These are phyloP conservation scores for Chaetomium fimeti DNA, from an alignment of 495 filamentous ascomycete species.

Conservation along the genomic window DNA sequence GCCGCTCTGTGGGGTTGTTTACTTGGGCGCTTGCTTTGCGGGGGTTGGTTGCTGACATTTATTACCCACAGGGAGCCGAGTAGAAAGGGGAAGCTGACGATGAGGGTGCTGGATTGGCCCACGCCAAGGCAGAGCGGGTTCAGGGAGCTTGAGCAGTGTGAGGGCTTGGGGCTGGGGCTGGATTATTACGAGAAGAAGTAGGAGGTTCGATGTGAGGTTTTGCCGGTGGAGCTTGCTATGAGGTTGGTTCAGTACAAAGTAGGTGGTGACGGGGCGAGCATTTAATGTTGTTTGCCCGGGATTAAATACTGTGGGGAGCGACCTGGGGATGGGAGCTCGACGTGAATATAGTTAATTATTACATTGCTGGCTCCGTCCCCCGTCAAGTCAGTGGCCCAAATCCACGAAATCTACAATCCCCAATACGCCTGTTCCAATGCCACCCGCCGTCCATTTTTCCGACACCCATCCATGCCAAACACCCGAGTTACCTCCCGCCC, in stretches of 20 bases:
- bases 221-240: not conserved
- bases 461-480: not conserved
- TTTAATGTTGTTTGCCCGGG: no score
- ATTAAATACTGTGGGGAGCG: no score
- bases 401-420: not conserved
- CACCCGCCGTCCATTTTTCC: not conserved
- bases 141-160: conserved; percentile 38
- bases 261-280: no score
- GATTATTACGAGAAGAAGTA: conserved; percentile 30
- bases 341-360: no score
- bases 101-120: conserved; percentile 42
- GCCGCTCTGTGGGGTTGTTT: no score
- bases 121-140: conserved; percentile 24
- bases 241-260: no score
- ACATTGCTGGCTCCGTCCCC: no score
- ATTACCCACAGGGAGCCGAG: conserved; percentile 21
- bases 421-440: not conserved
- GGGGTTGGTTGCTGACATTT: no score
- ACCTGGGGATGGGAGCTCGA: no score
- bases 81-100: conserved; percentile 25
- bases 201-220: not conserved
- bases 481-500: not conserved
- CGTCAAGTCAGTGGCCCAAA: not conserved
- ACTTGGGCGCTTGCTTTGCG: no score
- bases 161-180: conserved; percentile 33